Base-by-base conservation (phyloP, 2,329 filamentous ascomycete genomes). In the Stenocarpella maydis region DNA sequence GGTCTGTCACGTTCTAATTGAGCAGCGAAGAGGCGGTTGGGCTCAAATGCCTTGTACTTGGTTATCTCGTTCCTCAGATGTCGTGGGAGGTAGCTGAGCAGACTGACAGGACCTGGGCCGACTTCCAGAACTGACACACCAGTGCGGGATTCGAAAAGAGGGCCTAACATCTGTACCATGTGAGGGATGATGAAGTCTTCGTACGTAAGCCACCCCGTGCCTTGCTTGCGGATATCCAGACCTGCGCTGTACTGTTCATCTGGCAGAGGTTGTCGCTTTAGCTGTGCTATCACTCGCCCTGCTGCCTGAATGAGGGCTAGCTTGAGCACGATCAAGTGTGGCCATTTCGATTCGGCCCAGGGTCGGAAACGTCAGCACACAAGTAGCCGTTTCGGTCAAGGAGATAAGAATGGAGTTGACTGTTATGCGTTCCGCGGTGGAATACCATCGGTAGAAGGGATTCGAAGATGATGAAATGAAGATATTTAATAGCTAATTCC, bases 71-170 rank as follows among this genome's bases (percentile, higher is more conserved):
- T 73, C 76, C 81, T 83, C 45, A 84, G 60, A 71, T 34, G 37
- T 10, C 39, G 17, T 3, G 87, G 85, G 21, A 91, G 77, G 74
- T 80, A 63, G 67, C 78, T 84, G 58, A 91, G 79, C 8, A 91
- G 73, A 73, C 82, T 90, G 75, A 83, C 80, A 0, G 86, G 83
- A 10, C 88, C 88, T 0, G 89, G 86, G 72, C 87, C 87, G 61
- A 90, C 85, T 73, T 91, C 89, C 7, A 91, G 80, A 19, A 84
- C 82, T 4, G 87, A 89, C 71, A 90, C 76, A 15, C 74, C 55
- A 31, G n/a, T n/a, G n/a, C n/a, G n/a, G n/a, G n/a, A 7, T 61
- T 37, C 79, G 72, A 84, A 75, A 41, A 87, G 77, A 67, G 80
- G 73, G 1, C 67, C 60, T 2, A 89, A 73, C 0, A 86, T 71